Evolutionary conservation across 257 asterid genomes (phyloP).

Genomic region (Penstemon newberryi): DNA sequence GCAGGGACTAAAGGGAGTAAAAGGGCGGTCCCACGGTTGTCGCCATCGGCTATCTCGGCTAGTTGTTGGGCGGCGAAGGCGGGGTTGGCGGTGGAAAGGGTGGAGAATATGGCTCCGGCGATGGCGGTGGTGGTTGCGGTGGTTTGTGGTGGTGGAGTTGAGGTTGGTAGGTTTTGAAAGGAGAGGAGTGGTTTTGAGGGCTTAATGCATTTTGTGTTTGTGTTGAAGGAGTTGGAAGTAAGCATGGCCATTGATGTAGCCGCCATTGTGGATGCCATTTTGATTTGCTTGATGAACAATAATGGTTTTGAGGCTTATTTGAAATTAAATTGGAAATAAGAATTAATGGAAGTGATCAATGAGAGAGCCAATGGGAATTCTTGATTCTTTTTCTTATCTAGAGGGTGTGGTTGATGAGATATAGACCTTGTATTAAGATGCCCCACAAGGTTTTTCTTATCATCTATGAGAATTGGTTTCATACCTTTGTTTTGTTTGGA

Average conservation of each 20-base stretch:
- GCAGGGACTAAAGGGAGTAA: slow-evolving; percentile 80
- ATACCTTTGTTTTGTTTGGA: not conserved
- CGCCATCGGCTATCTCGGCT: slow-evolving; percentile 84
- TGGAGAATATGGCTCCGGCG: slow-evolving; percentile 81
- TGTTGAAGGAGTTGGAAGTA: slow-evolving; percentile 51
- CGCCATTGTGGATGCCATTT: slow-evolving; percentile 75
- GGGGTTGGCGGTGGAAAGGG: slow-evolving; percentile 60
- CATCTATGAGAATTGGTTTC: slow-evolving; percentile 19
- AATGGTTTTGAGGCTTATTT: slow-evolving; percentile 1
- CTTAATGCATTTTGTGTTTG: slow-evolving; percentile 34
- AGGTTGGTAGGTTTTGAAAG: slow-evolving; percentile 54
- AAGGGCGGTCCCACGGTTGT: slow-evolving; percentile 80
- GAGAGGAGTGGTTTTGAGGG: slow-evolving; percentile 48
- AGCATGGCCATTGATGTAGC: slow-evolving; percentile 71
- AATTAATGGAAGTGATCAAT: slow-evolving; percentile 39
- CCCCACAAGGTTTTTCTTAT: slow-evolving; percentile 54
- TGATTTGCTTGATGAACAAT: not conserved
- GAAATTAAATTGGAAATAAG: slow-evolving; percentile 34
- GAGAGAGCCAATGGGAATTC: slow-evolving; percentile 25
- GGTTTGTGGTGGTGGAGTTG: slow-evolving; percentile 21
- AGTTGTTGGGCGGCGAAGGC: slow-evolving; percentile 93
- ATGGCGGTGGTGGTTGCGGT: slow-evolving; percentile 41
- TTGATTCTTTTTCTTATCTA: slow-evolving; percentile 67
- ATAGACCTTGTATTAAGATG: slow-evolving; percentile 48
- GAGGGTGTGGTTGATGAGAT: slow-evolving; percentile 45